phyloP scores from a whole-genome alignment of 106 monocot species.

The Allium sativum region DNA sequence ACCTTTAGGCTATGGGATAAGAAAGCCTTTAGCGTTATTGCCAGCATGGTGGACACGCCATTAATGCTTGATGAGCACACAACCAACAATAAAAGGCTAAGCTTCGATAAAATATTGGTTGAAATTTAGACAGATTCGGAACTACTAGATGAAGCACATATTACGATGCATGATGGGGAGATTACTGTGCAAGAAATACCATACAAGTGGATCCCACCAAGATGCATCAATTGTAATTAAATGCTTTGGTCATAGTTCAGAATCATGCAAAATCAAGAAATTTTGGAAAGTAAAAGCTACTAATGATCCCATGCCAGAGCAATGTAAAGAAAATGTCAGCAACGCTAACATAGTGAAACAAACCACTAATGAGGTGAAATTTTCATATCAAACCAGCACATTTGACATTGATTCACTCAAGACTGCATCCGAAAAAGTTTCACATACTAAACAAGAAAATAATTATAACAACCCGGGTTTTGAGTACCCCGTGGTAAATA shows the following conservation, averaged over 20 bases:
- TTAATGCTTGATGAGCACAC: not conserved
- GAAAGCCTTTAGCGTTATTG: not conserved
- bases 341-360: too few relatives aligned
- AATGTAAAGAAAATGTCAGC: too few relatives aligned
- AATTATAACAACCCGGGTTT: too few relatives aligned
- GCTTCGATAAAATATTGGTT: not conserved
- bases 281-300: not conserved
- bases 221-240: not conserved
- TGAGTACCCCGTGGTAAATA: too few relatives aligned
- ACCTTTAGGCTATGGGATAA: not conserved
- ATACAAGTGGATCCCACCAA: not conserved
- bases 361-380: too few relatives aligned
- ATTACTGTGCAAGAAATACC: not conserved
- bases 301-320: too few relatives aligned
- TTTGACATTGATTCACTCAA: too few relatives aligned
- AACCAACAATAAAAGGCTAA: not conserved
- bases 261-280: not conserved
- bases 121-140: not conserved
- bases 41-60: not conserved
- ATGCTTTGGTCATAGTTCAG: not conserved
- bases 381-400: too few relatives aligned
- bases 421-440: too few relatives aligned
- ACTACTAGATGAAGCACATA: not conserved
- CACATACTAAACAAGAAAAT: too few relatives aligned
- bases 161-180: not conserved